Percentiles rank a stretch among this genome's conserved stretches.
Conservation (phyloP, 2,329 filamentous ascomycete genomes). For the Botrytis porri region DNA sequence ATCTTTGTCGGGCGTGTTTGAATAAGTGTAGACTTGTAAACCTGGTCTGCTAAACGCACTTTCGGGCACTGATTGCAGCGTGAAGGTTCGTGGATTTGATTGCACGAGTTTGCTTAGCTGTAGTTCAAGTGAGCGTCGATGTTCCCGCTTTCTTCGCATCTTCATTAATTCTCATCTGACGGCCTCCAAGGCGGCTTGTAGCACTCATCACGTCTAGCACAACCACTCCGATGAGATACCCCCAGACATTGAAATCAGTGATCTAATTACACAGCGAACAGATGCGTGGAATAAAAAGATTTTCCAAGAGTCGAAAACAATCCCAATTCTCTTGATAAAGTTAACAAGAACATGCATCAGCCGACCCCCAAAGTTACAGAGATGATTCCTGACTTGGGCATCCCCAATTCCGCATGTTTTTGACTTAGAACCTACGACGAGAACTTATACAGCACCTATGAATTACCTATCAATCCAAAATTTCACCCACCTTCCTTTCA, state of each 20-base stretch:
- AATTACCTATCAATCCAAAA: too few species aligned
- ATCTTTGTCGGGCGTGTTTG: neutral
- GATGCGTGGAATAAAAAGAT: neutral
- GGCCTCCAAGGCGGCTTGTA: neutral
- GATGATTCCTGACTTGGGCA: neutral
- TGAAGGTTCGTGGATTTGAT: neutral
- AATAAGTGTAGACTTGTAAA: neutral
- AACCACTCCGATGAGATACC: neutral
- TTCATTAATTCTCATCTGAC: neutral
- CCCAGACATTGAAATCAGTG: neutral
- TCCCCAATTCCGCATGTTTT: neutral
- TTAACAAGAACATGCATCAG: neutral
- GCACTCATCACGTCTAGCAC: neutral
- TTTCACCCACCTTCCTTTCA: too few species aligned
- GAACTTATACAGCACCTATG: rapidly evolving
- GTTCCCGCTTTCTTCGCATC: neutral
- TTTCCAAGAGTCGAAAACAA: neutral
- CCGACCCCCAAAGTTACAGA: neutral
- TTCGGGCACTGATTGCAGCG: neutral
- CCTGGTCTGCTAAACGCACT: neutral
- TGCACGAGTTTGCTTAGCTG: neutral
- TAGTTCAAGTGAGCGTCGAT: neutral
- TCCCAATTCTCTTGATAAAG: neutral
- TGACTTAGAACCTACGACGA: neutral
- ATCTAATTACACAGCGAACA: neutral